Percentiles rank a stretch among this genome's conserved stretches.
Conservation (phyloP, 495 filamentous ascomycete genomes). For the Cercophora sp. region DNA sequence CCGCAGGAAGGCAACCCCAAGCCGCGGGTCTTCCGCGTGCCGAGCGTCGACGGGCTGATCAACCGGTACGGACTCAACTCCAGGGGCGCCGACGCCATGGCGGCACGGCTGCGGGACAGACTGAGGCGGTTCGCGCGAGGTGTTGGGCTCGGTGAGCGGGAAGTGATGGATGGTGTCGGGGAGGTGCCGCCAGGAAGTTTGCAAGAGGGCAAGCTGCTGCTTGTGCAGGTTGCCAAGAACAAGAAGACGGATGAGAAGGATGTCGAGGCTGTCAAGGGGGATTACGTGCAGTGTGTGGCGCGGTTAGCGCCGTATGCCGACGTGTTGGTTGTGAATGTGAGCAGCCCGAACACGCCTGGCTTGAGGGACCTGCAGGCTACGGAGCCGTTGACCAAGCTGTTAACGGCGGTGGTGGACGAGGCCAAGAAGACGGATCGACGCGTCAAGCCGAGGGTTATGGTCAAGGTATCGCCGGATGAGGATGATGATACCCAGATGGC, state of each 20-base stretch:
- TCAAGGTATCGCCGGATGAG: constrained; percentile 95
- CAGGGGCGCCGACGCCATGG: constrained; percentile 80
- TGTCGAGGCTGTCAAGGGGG: constrained; percentile 72
- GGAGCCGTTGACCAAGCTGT: constrained; percentile 72
- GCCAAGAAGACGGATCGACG: constrained; percentile 62
- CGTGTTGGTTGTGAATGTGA: constrained; percentile 94
- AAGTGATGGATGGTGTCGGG: constrained; percentile 67
- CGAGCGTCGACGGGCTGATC: constrained; percentile 76
- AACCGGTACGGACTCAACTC: constrained; percentile 96
- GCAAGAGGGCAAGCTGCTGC: constrained; percentile 66
- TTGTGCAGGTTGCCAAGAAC: constrained; percentile 98
- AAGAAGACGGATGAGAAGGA: constrained; percentile 80
- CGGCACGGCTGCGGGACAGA: constrained; percentile 70
- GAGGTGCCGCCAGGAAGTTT: constrained; percentile 68
- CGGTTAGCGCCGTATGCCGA: constrained; percentile 82
- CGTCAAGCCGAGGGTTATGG: constrained; percentile 81
- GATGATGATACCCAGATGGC: constrained; percentile 74
- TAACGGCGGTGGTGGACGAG: constrained; percentile 77
- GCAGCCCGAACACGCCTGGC: constrained; percentile 91
- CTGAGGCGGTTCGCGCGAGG: constrained; percentile 70
- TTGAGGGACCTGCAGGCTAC: constrained; percentile 77
- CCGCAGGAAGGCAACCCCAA: constrained; percentile 83
- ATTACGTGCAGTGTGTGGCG: constrained; percentile 85
- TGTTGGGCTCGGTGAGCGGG: constrained; percentile 63
- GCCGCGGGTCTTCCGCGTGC: constrained; percentile 82